phyloP scores from a whole-genome alignment of 2,329 filamentous ascomycete species.

The Cladosporium sp. region DNA sequence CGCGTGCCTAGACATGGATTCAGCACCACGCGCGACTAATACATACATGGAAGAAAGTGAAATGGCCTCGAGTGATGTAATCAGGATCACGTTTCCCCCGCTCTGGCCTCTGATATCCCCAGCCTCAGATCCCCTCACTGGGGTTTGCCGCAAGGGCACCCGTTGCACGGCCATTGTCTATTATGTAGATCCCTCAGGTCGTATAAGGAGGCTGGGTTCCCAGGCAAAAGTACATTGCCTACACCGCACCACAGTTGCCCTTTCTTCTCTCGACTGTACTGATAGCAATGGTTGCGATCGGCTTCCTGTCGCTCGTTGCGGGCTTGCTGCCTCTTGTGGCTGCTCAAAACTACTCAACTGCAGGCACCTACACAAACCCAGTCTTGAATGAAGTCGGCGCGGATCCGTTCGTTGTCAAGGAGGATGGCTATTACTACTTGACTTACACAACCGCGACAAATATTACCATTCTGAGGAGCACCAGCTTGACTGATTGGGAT shows the following conservation, averaged over 20 bases:
- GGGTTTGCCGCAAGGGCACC: conserved; percentile 1
- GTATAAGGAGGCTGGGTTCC: neutral
- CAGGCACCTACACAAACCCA: conserved; percentile 42
- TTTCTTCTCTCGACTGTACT: neutral
- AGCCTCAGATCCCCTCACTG: conserved; percentile 2
- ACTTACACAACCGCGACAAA: conserved; percentile 42
- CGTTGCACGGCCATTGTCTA: neutral
- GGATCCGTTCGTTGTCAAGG: conserved; percentile 44
- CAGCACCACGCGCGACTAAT: neutral
- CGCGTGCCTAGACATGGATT: neutral
- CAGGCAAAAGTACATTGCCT: neutral
- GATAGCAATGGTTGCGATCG: conserved; percentile 4
- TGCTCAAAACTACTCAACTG: conserved; percentile 20
- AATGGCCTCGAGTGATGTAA: neutral
- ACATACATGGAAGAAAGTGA: neutral
- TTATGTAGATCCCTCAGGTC: neutral
- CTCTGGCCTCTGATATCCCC: neutral
- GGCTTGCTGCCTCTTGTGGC: conserved; percentile 12
- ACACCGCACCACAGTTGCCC: neutral
- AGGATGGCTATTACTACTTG: conserved; percentile 43
- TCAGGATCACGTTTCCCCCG: neutral
- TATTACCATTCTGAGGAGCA: conserved; percentile 41
- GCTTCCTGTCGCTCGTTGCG: conserved; percentile 12
- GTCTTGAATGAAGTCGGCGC: conserved; percentile 39
- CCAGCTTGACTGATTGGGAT: conserved; percentile 41